Base-by-base conservation (phyloP, 2,329 filamentous ascomycete species). In the Aureobasidium zeae region DNA sequence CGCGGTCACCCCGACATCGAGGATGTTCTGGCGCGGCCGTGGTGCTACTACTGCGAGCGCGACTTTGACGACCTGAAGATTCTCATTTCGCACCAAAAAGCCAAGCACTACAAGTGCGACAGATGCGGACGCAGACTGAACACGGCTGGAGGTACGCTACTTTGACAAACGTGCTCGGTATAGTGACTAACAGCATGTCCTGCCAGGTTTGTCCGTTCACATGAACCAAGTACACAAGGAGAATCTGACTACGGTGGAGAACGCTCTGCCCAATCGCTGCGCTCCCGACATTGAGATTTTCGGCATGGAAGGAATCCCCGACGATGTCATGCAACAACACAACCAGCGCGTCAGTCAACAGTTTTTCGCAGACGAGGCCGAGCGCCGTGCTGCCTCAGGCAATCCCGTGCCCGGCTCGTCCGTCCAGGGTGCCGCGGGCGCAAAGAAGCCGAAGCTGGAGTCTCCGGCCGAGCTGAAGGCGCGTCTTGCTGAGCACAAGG, bases 41-140 rank as follows among this genome's bases (percentile, higher is more conserved):
- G 88, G 88, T 98, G 91, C 70, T 98, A 94, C 68, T 98, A 98
- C 71, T 98, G 91, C 81, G 91, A 98, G 67, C 84, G 89, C 68
- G 89, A 96, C 67, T 98, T 96, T 62, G 88, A 96, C 63, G 91
- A 98, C 63, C 65, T 94, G 34, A 95, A 94, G 71, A 87, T 96
- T 54, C 79, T 98, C 51, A 93, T 94, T 55, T 88, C 85, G 46
- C 91, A 98, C 64, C 91, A 96, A 60, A 96, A 95, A 63, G 88
- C 89, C n/a, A 96, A 96, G 67, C 91, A 98, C 65, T 96, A 94
- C 73, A 95, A 94, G 66, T 98, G 91, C 67, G 86, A 94, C 55
- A 72, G 82, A 68, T 98, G 91, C 63, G 81, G 81, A 42, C 79
- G 91, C 52, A 76, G 88, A 53, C 68, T 98, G 45, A 95, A 94